Base-by-base conservation (phyloP, 2,329 filamentous ascomycete genomes). In the Pezicula rhizophila region DNA sequence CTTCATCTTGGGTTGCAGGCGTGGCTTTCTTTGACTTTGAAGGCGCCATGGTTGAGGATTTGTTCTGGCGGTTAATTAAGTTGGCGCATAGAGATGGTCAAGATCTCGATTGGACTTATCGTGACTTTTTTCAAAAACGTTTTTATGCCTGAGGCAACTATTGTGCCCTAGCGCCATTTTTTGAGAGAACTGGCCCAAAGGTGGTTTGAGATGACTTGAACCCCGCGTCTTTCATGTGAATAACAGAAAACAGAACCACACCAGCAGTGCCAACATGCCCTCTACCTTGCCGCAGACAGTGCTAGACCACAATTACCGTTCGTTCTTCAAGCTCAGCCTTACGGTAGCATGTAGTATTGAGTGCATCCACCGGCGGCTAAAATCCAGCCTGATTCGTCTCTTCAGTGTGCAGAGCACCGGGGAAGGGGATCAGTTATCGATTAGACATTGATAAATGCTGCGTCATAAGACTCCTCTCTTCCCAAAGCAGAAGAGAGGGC, bases 401-500 rank as follows among this genome's bases (percentile, higher is more conserved):
- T 38, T 14, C 2, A 38, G 8, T 15, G 10, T 15, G 18, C 18
- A 20, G 14, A 38, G 11, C 11, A 15, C 49, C 50, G 41, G 49
- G 15, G 2, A 35, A 52, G 41, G 50, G 56, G 50, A 48, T 50
- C 48, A 51, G 31, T 53, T 57, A 55, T 57, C 53, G 54, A 56
- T 57, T 51, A 51, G 47, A 48, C 40, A 26, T 42, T 50, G 37
- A 51, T 48, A 50, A 39, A 25, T 39, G 31, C 2, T 28, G 51
- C 54, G 52, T 58, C 51, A 53, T 52, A 46, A 31, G 25, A 5
- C 23, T 44, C 20, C 48, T n/a, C 38, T 48, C 45, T 34, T 47
- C 49, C 40, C 31, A 51, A 50, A 45, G 26, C 45, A 49, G 48
- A 20, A 47, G 41, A 47, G 47, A 35, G 15, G 12, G 12, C 12